phyloP scores from a whole-genome alignment of 768 basidiomycete species.

The Hydnum rufescens region DNA sequence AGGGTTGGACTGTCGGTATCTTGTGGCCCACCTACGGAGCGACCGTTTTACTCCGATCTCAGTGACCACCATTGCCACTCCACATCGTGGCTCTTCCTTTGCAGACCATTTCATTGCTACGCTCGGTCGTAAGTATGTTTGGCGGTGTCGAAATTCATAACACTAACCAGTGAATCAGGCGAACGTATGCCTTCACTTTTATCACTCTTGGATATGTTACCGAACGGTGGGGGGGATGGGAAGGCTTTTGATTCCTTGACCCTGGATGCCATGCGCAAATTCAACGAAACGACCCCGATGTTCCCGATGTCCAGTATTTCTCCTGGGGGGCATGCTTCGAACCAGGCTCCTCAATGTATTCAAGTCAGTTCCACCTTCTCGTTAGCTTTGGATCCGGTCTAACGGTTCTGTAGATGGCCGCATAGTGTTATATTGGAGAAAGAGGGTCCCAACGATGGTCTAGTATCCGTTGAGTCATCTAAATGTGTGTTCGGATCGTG shows the following conservation, averaged over 20 bases:
- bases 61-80: conserved; percentile 86
- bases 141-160: conserved; percentile 6
- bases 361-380: conserved; percentile 25
- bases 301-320: conserved; percentile 65
- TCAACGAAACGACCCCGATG: conserved; percentile 79
- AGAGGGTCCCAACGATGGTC: conserved; percentile 87
- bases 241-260: conserved; percentile 84
- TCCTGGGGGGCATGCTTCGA: conserved; percentile 89
- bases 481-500: conserved; percentile 34
- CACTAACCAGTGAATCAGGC: conserved; percentile 19
- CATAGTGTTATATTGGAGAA: conserved; percentile 65
- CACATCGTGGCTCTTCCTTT: conserved; percentile 84
- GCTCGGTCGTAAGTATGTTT: conserved; percentile 32
- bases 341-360: conserved; percentile 85
- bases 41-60: conserved; percentile 66
- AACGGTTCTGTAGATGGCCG: conserved; percentile 27
- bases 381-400: not conserved
- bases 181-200: conserved; percentile 23
- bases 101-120: conserved; percentile 75
- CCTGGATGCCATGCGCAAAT: conserved; percentile 61
- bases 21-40: conserved; percentile 63
- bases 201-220: conserved; percentile 48
- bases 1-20: conserved; percentile 78
- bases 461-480: conserved; percentile 73
- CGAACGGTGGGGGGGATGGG: conserved; percentile 88